Percentiles rank a stretch among this genome's conserved stretches.
phyloP scores from a whole-genome alignment of 257 asterid species.

The Lithospermum erythrorhizon region DNA sequence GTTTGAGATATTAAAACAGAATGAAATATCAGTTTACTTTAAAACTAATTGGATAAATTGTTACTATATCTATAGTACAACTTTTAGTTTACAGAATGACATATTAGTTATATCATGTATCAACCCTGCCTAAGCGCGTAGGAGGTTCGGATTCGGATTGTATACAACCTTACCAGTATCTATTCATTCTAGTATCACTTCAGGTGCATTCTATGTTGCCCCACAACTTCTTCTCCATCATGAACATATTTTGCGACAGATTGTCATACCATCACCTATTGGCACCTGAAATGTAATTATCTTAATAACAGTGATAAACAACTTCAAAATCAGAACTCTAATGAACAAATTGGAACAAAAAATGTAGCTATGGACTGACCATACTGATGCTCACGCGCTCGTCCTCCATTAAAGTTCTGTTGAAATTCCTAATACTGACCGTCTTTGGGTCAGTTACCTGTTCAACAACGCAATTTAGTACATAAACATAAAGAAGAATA shows the following conservation, averaged over 20 bases:
- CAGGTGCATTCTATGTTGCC: too few species aligned
- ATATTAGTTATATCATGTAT: too few species aligned
- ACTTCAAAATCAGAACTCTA: not conserved
- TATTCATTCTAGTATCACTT: too few species aligned
- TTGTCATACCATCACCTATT: slow-evolving; percentile 82
- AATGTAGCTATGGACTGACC: slow-evolving; percentile 34
- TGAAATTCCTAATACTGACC: slow-evolving; percentile 55
- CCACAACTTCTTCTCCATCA: not conserved
- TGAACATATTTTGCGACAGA: slow-evolving; percentile 49
- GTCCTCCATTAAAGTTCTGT: slow-evolving; percentile 54
- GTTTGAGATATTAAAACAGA: too few species aligned
- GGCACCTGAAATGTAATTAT: slow-evolving; percentile 41
- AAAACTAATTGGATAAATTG: too few species aligned
- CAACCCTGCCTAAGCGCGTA: too few species aligned
- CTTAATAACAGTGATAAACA: not conserved
- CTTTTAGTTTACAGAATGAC: too few species aligned
- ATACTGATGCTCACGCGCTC: slow-evolving; percentile 77
- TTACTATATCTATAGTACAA: too few species aligned
- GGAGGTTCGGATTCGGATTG: too few species aligned
- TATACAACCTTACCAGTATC: too few species aligned
- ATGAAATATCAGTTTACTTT: too few species aligned
- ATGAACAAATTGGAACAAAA: not conserved
- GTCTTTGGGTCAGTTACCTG: slow-evolving; percentile 71
- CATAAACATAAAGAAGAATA: not conserved
- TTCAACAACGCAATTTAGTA: slow-evolving; percentile 8